Evolutionary conservation across 495 filamentous ascomycete genomes (phyloP), one percentile per base, ranked within the genome.

Genomic region (Stereocaulon alpinum): DNA sequence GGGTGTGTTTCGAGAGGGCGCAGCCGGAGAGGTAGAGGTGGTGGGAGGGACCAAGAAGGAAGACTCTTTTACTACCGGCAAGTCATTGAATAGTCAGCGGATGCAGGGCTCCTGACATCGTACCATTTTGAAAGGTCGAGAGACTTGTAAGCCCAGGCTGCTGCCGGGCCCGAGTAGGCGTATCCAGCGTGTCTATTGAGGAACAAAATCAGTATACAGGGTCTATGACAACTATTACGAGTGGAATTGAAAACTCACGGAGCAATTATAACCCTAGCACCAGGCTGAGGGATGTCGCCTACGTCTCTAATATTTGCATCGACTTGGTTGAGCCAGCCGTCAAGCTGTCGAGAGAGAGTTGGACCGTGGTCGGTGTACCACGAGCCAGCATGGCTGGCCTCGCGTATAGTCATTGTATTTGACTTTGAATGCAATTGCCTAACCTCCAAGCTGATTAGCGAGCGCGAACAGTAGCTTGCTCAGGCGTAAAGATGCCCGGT

Each of bases 31-130:
- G 80, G 66, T 90, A 87, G 64, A 87, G 77, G 58, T 93, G 90
- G 67, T 99, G 93, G 7, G 93, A 96, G 20, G 93, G 93, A 0
- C 94, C 94, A 51, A 99, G 81, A 51, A 99, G 75, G 71, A 99
- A 97, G 64, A 99, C 81, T 10, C 92, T 85, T 74, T 95, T 95
- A 27, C 86, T 89, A 61, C 56, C 59, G 56, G 10, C 27, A 37
- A 6, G 14, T 58, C 29, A 58, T n/a, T 20, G 34, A 37, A 42
- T 27, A 44, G 55, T 15, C 20, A 27, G 41, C 4, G 53, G 37
- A 15, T 40, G 24, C 6, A 18, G 14, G 10, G 7, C 30, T 61
- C 17, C 58, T 17, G 11, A 52, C n/a, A 15, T 65, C 77, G 72
- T 71, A 89, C 86, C 86, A 86, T 62, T 83, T 83, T 20, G 85